Evolutionary conservation across 202 grass and related monocot species (phyloP).

Genomic region (Schoenoplectus triqueter): DNA sequence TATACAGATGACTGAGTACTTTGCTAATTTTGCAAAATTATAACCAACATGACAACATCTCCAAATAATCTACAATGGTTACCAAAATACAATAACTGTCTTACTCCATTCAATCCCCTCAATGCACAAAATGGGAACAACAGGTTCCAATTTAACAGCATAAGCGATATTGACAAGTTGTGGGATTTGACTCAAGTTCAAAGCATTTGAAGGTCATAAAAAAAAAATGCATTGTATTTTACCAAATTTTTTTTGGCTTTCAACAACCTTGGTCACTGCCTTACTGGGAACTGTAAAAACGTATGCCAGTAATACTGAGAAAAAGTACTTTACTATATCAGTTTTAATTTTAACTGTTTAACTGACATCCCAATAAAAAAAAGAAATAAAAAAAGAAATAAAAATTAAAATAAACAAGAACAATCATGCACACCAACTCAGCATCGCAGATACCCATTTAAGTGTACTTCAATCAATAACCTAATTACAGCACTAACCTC

Average conservation of each 20-base stretch:
- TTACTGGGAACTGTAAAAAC: neutral
- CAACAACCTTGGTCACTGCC: neutral
- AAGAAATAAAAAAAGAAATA: neutral
- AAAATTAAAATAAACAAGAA: neutral
- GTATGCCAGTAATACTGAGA: neutral
- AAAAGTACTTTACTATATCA: neutral
- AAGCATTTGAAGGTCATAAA: neutral
- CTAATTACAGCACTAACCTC: neutral
- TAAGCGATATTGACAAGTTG: neutral
- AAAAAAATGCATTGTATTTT: neutral
- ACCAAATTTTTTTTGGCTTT: neutral
- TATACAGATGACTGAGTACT: neutral
- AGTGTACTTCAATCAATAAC: neutral
- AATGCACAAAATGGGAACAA: neutral
- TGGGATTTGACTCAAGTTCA: neutral
- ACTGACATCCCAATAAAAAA: neutral
- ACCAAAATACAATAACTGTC: neutral
- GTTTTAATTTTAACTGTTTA: neutral
- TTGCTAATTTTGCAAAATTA: neutral
- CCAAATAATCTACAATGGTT: neutral
- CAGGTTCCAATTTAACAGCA: neutral
- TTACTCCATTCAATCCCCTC: neutral
- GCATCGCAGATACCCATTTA: neutral
- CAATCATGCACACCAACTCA: neutral
- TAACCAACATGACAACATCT: neutral